Evolutionary conservation across 1,284 basidiomycete genomes (phyloP).

Genomic region (Boletus subluridellus): DNA sequence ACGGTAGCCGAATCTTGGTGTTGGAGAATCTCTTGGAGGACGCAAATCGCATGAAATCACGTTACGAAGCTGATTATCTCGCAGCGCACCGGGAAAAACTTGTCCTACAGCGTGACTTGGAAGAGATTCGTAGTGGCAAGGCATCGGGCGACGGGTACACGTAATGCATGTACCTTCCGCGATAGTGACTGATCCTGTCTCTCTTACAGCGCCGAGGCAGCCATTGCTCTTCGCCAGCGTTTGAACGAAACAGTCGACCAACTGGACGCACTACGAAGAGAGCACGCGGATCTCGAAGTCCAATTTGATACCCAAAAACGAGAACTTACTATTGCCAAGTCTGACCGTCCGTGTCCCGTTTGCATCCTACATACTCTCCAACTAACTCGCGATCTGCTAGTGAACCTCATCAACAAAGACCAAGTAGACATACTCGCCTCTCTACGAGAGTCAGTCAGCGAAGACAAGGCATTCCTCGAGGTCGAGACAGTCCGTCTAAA

Average conservation of each 20-base stretch:
- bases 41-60: constrained; percentile 82
- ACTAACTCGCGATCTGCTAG: constrained; percentile 37
- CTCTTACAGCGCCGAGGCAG: constrained; percentile 68
- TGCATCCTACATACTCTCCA: neutral
- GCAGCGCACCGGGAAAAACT: constrained; percentile 81
- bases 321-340: constrained; percentile 81
- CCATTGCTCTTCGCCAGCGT: constrained; percentile 81
- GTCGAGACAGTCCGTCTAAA: constrained; percentile 62
- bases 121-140: constrained; percentile 86
- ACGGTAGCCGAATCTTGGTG: constrained; percentile 72
- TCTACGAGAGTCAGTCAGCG: constrained; percentile 83
- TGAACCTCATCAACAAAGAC: constrained; percentile 81
- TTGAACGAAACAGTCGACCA: constrained; percentile 86
- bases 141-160: constrained; percentile 76
- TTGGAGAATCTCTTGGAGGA: constrained; percentile 90
- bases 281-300: constrained; percentile 70
- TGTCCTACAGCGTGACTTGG: constrained; percentile 76
- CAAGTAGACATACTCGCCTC: constrained; percentile 79
- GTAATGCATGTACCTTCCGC: neutral
- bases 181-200: constrained; percentile 8
- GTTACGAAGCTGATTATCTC: constrained; percentile 89
- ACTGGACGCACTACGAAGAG: constrained; percentile 68
- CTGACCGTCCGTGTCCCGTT: constrained; percentile 63
- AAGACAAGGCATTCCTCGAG: constrained; percentile 79
- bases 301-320: constrained; percentile 62